These are phyloP conservation scores for Ustilago vetiveriae DNA, from an alignment of 1,284 basidiomycete species.

Conservation along the genomic window DNA sequence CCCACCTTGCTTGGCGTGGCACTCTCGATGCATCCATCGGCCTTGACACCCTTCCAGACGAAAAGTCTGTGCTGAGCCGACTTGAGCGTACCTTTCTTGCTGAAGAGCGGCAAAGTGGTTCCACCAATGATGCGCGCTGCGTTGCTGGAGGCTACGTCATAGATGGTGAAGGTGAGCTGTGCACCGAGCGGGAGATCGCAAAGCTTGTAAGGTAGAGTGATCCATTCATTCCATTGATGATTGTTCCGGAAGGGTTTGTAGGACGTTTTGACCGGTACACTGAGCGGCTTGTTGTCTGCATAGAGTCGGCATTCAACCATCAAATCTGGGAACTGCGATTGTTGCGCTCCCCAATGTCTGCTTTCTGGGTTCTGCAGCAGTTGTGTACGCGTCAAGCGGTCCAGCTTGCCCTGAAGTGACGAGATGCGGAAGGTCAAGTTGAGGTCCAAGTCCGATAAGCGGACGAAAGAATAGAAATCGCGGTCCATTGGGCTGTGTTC, in stretches of 20 bases:
- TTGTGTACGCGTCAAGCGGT: conserved; percentile 32
- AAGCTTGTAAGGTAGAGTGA: conserved; percentile 87
- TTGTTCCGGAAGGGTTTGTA: conserved; percentile 80
- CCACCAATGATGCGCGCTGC: conserved; percentile 80
- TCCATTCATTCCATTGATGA: conserved; percentile 85
- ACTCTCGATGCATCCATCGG: conserved; percentile 82
- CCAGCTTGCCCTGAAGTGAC: conserved; percentile 55
- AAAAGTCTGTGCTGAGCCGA: conserved; percentile 79
- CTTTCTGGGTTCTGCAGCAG: conserved; percentile 43
- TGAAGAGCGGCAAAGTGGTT: conserved; percentile 87
- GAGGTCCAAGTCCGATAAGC: conserved; percentile 53
- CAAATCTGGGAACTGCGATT: conserved; percentile 79
- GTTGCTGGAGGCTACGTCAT: conserved; percentile 79
- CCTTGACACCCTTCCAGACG: conserved; percentile 83
- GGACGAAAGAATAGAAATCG: conserved; percentile 63
- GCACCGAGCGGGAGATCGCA: conserved; percentile 87
- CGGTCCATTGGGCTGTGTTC: conserved; percentile 35
- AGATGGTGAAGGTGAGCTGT: conserved; percentile 91
- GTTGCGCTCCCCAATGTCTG: conserved; percentile 47
- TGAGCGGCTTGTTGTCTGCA: conserved; percentile 90
- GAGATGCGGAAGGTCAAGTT: conserved; percentile 52
- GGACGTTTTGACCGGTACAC: conserved; percentile 86
- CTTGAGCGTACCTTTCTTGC: conserved; percentile 87
- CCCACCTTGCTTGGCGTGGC: conserved; percentile 74
- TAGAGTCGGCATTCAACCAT: conserved; percentile 90